Evolutionary conservation across 805 yeast species (phyloP), one percentile per base, ranked within the genome.

Genomic region (Priceomyces carsonii): DNA sequence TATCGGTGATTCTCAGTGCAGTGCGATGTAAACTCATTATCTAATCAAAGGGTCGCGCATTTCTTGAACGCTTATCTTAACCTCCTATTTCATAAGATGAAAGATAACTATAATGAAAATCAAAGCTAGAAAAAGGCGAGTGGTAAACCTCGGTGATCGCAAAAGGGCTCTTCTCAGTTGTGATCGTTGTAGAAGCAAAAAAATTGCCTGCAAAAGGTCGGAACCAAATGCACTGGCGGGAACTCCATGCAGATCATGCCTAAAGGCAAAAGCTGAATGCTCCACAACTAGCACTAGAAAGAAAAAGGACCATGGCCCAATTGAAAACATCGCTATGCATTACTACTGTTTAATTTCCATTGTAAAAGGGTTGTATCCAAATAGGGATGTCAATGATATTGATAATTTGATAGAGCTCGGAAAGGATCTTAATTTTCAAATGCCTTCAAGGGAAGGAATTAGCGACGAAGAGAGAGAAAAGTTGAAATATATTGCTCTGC

Each of bases 331-430:
- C 15, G 61, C 66, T 0, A 45, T 62, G 8, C 77, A 72, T 44
- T 70, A 71, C 39, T 64, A 61, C 39, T 65, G 72, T 28, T 50
- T 71, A 6, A 30, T 63, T 20, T 52, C 62, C 10, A 39, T 71
- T 15, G 63, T 69, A 2, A 51, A 60, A 4, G 72, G 72, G 0
- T 45, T 71, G 4, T 69, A 66, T 38, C 77, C 77, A 0, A 69
- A 70, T 30, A 53, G 59, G 14, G 77, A 72, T 39, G 56, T 65
- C 18, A 63, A 66, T 42, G 68, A 61, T 36, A 62, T 70, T 22
- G 70, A 69, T 24, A 68, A 61, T 17, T 39, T 73, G 26, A 58
- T 64, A 12, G 65, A 61, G 18, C 41, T 67, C 13, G 74, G 71
- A 0, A 48, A 44, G 19, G 49, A 56, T 3, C 47, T 57, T 21